Evolutionary conservation across 495 filamentous ascomycete species (phyloP), one percentile per base, ranked within the genome.

Genomic region (Glonium stellatum): DNA sequence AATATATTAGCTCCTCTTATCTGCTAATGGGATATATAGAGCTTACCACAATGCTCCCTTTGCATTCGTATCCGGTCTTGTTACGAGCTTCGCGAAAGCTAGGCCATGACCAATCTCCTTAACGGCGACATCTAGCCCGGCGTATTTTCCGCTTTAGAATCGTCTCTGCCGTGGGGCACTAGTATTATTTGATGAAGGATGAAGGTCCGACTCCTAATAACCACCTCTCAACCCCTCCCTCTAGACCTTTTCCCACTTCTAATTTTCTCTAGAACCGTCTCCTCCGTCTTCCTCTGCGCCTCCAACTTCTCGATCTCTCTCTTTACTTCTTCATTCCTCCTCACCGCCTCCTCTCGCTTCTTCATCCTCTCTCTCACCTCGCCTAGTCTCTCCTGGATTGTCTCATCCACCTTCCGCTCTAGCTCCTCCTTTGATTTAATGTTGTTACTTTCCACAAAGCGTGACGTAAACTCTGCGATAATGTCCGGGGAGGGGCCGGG

Each of bases 381-480:
- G 57, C 61, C 62, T 59, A 71, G 61, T 55, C 52, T 57, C 51
- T 70, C 36, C 47, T 57, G 35, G 23, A 76, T 61, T 64, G 55
- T 61, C 42, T 69, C 60, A 53, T 72, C 71, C 53, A 75, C 68
- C 22, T 70, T 63, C 39, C 69, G 66, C 60, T 61, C 57, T 60
- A 73, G 56, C 35, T 62, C 56, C 63, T 64, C 65, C n/a, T 69
- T 56, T 55, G 70, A 57, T 61, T 59, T 66, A 39, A 69, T 67
- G 22, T 71, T 56, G 61, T 65, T 60, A 47, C 69, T 71, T 44
- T 71, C 68, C 10, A 73, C 61, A 54, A 73, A 73, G 13, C 64
- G 48, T 27, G 67, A 50, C 27, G 72, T 62, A 46, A 67, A 75
- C 13, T 62, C 70, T 34, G 25, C 22, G 4, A 57, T 46, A 10